These are phyloP conservation scores for Rubia tinctorum DNA, from an alignment of 305 asterid genomes.

Conservation along the genomic window DNA sequence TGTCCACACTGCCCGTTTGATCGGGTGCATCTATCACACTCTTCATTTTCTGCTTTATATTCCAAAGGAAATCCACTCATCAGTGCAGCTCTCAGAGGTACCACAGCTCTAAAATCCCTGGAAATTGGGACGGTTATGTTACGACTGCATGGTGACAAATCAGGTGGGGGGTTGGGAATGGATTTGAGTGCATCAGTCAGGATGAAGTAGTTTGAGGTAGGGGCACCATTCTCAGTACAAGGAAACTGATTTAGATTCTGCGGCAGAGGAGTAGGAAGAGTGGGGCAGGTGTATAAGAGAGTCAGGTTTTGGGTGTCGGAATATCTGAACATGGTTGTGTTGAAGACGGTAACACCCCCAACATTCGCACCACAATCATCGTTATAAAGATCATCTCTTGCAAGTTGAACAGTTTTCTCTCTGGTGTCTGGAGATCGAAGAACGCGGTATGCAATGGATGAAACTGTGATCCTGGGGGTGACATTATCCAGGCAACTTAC, in stretches of 20 bases:
- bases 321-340: slow-evolving; percentile 24
- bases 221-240: slow-evolving; percentile 17
- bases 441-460: slow-evolving; percentile 28
- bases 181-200: fast-evolving
- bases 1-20: slow-evolving; percentile 68
- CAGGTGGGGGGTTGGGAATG: neutral
- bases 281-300: slow-evolving; percentile 36
- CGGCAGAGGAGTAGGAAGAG: neutral
- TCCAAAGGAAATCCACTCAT: slow-evolving; percentile 39
- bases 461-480: slow-evolving; percentile 21
- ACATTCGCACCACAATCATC: slow-evolving; percentile 20
- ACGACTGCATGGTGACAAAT: slow-evolving; percentile 10
- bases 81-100: slow-evolving; percentile 23
- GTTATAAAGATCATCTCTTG: slow-evolving; percentile 47
- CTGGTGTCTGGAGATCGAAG: neutral
- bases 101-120: slow-evolving; percentile 19
- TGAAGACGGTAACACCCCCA: slow-evolving; percentile 26
- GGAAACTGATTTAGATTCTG: neutral
- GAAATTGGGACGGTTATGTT: slow-evolving; percentile 35
- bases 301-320: slow-evolving; percentile 24
- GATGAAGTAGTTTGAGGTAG: slow-evolving; percentile 5
- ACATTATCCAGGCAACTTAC: slow-evolving; percentile 26
- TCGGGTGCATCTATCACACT: slow-evolving; percentile 28
- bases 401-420: slow-evolving; percentile 22
- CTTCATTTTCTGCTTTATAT: slow-evolving; percentile 30